Base-by-base conservation (phyloP, 305 asterid genomes). In the Lippia alba region DNA sequence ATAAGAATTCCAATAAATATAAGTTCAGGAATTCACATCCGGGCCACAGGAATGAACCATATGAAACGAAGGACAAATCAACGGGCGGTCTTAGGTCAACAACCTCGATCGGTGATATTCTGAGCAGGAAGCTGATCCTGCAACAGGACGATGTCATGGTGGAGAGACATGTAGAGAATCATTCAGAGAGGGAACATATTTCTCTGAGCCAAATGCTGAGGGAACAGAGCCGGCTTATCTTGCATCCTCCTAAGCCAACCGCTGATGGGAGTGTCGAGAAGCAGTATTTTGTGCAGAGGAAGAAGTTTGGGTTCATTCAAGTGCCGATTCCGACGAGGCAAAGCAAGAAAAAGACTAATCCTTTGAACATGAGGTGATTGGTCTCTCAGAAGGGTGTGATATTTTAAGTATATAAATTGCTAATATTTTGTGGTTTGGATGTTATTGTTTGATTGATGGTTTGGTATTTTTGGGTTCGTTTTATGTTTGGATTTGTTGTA, bases 281-380 rank as follows among this genome's bases (percentile, higher is more conserved):
- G 82, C 81, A 84, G 30, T 85, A 46, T 69, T 74, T 80, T 70
- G 56, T 83, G 33, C 84, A 82, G 64, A 84, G 79, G 88, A 88
- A 88, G 90, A 88, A 80, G 78, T 88, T 86, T 50, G 95, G 95
- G 20, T 88, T 88, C 63, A 88, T 88, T 54, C 91, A 82, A 62
- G 86, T 88, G 24, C 84, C 88, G 8, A 46, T 88, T 55, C 71
- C 89, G 15, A 83, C 84, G 34, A 85, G 74, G 76, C 84, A 85
- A 57, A 75, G 80, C 75, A 88, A 84, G 88, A 88, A 88, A 65
- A 88, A 82, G 62, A 34, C 83, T 8, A 86, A 86, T 64, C 74
- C 78, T 60, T 40, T 70, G 64, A 80, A 79, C 12, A 18, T 74
- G 69, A 74, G 74, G 46, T 85, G 81, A 82, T 55, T 36, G 9